Conservation (phyloP, 75 land plant genomes). For the Pinus taeda region DNA sequence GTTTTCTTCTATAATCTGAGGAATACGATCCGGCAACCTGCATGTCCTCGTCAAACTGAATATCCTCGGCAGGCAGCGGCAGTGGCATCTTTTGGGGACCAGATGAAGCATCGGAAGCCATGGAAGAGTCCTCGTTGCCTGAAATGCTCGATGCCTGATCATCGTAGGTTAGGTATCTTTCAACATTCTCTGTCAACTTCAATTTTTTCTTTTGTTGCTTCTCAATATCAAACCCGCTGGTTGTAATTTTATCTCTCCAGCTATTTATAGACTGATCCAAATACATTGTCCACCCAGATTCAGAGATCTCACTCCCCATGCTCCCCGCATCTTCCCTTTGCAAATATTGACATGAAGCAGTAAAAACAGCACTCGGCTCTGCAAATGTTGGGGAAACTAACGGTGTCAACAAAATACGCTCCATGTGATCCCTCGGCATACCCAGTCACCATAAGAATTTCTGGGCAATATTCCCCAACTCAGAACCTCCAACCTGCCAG, state of each 20-base stretch:
- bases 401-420: no score
- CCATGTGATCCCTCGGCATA: no score
- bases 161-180: background rate
- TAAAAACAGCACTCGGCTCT: background rate
- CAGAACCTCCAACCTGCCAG: no score
- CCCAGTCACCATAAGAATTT: no score
- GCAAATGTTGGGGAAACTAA: background rate
- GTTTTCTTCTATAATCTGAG: no score
- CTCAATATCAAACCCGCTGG: background rate
- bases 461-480: no score
- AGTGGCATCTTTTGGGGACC: background rate
- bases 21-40: no score
- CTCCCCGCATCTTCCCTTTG: background rate
- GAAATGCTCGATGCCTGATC: background rate
- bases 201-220: no score
- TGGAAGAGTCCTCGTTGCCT: constrained; percentile 4
- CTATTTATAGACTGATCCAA: background rate
- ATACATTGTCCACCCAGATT: constrained; percentile 7
- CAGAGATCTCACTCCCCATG: background rate
- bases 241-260: background rate
- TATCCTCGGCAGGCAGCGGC: background rate
- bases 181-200: no score
- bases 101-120: constrained; percentile 3
- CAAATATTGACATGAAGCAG: no score
- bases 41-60: background rate